A percentile compares a stretch with the other conserved stretches of the same genome.
Conservation (phyloP, 768 basidiomycete genomes). For the Leucogyrophana mollusca region DNA sequence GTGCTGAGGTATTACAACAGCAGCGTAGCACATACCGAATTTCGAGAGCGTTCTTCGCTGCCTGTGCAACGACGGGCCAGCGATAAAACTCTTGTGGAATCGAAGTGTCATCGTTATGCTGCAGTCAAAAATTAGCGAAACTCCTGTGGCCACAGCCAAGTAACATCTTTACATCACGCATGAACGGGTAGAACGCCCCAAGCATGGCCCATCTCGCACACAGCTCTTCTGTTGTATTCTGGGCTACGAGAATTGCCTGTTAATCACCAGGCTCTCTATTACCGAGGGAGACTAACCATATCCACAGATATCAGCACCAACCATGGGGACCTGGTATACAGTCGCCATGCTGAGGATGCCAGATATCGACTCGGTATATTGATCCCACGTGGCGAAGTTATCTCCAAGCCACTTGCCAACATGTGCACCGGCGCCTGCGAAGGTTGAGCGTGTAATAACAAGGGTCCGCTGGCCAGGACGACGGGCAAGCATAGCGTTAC, state of each 20-base stretch:
- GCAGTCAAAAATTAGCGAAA: too few species aligned
- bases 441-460: slow-evolving; percentile 73
- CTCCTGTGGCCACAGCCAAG: neutral
- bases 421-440: slow-evolving; percentile 61
- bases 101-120: slow-evolving; percentile 55
- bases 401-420: slow-evolving; percentile 80
- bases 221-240: slow-evolving; percentile 63
- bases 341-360: slow-evolving; percentile 67
- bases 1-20: neutral
- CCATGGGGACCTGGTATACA: slow-evolving; percentile 71
- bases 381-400: slow-evolving; percentile 57
- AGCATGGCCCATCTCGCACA: slow-evolving; percentile 78
- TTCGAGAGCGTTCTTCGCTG: slow-evolving; percentile 58
- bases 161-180: slow-evolving; percentile 58
- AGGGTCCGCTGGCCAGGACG: slow-evolving; percentile 60
- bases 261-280: neutral
- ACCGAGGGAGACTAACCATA: slow-evolving; percentile 40
- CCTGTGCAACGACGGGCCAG: slow-evolving; percentile 56
- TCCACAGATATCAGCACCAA: slow-evolving; percentile 74
- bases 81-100: slow-evolving; percentile 68
- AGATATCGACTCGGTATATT: slow-evolving; percentile 59
- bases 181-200: slow-evolving; percentile 78
- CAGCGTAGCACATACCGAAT: slow-evolving; percentile 45
- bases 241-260: slow-evolving; percentile 31
- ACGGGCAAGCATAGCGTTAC: slow-evolving; percentile 58